Conservation (phyloP, 2,329 filamentous ascomycete species). For the Tolypocladium album region DNA sequence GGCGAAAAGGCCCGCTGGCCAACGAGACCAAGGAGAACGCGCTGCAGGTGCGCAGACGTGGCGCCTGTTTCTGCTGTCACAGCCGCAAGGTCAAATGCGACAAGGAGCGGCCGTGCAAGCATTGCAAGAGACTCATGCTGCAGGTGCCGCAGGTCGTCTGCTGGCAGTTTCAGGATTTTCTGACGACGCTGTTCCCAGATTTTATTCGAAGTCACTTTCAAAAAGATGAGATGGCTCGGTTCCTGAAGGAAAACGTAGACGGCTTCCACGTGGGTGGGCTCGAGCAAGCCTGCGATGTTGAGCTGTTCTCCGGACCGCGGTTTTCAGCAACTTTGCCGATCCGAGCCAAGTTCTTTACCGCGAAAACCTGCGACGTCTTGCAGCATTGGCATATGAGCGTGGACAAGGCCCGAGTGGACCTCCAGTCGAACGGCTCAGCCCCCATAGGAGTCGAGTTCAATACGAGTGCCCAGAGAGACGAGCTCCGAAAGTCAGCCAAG, state of each 20-base stretch:
- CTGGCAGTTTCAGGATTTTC: constrained; percentile 49
- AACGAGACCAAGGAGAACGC: constrained; percentile 44
- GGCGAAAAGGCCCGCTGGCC: constrained; percentile 44
- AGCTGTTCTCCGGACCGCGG: constrained; percentile 34
- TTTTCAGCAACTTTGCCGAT: constrained; percentile 36
- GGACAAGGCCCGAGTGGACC: constrained; percentile 23
- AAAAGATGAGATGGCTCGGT: constrained; percentile 37
- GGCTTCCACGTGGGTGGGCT: constrained; percentile 29
- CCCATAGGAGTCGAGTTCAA: constrained; percentile 40
- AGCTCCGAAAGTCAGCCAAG: constrained; percentile 33
- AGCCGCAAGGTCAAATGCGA: constrained; percentile 49
- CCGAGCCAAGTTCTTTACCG: constrained; percentile 40
- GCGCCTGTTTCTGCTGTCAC: constrained; percentile 50
- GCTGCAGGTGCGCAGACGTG: constrained; percentile 39
- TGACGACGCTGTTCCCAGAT: constrained; percentile 38
- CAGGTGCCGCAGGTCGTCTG: constrained; percentile 43
- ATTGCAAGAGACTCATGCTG: constrained; percentile 40
- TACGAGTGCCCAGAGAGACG: constrained; percentile 29
- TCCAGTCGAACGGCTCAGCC: constrained; percentile 31
- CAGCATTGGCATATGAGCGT: constrained; percentile 39
- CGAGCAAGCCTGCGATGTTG: constrained; percentile 30
- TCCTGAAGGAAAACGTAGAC: constrained; percentile 37
- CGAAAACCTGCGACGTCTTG: constrained; percentile 34
- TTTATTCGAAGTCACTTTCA: constrained; percentile 40
- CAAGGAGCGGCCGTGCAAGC: constrained; percentile 43